Evolutionary conservation across 495 filamentous ascomycete species (phyloP).

Genomic region (Astrothelium subdiscretum): DNA sequence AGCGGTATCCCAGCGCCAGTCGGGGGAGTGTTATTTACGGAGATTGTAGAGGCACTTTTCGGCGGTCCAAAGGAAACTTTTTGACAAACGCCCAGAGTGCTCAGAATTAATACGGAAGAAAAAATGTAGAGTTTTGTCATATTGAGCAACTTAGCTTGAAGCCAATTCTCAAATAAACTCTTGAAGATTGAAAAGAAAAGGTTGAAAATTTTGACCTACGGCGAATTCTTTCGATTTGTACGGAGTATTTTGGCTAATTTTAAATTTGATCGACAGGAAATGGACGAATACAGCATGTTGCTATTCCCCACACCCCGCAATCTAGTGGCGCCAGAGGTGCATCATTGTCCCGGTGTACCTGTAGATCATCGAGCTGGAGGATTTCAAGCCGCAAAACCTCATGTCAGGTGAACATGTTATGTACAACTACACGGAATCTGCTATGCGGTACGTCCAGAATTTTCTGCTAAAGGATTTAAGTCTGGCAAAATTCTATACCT

Average conservation of each 20-base stretch:
- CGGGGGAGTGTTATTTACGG: conserved; percentile 6
- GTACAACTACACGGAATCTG: no score
- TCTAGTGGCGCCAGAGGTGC: neutral
- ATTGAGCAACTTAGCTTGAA: no score
- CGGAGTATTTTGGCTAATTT: conserved; percentile 1
- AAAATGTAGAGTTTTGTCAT: neutral
- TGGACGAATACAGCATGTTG: neutral
- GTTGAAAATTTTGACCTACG: neutral
- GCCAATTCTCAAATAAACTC: no score
- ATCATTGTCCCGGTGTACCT: conserved; percentile 1
- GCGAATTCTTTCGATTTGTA: neutral
- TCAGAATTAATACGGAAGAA: neutral
- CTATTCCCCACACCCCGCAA: neutral
- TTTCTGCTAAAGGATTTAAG: neutral
- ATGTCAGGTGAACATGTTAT: no score
- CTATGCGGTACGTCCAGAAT: neutral
- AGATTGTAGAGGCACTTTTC: neutral
- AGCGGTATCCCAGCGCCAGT: conserved; percentile 28
- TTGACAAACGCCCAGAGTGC: neutral
- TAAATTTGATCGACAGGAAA: neutral
- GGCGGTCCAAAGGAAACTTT: neutral
- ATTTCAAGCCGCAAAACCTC: neutral
- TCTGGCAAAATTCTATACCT: no score
- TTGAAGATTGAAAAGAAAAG: no score
- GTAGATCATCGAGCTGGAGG: neutral